Percentiles rank a stretch among this genome's conserved stretches.
Evolutionary conservation across 441 rosid genomes (phyloP).

Genomic region (Adansonia grandidieri): DNA sequence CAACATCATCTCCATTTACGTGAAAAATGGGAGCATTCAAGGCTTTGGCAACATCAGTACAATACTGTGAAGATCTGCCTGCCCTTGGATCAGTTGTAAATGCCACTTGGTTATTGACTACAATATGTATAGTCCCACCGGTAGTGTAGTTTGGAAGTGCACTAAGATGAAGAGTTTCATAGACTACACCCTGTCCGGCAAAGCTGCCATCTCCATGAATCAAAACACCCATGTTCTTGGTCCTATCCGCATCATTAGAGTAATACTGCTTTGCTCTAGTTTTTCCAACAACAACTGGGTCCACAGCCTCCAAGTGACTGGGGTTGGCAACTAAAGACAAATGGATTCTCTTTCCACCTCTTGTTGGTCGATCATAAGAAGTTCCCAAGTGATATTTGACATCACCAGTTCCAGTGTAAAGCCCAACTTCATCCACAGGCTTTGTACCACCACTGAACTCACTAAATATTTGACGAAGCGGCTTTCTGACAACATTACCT

Average conservation of each 20-base stretch:
- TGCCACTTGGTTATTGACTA: slow-evolving; percentile 97
- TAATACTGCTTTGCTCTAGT: slow-evolving; percentile 95
- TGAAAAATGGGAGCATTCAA: slow-evolving; percentile 94
- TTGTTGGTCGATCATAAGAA: slow-evolving; percentile 94
- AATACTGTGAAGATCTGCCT: slow-evolving; percentile 92
- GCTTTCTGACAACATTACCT: slow-evolving; percentile 94
- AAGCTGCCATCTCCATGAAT: slow-evolving; percentile 99
- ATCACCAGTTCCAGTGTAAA: slow-evolving; percentile 97
- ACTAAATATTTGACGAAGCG: slow-evolving; percentile 88
- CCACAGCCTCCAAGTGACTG: slow-evolving; percentile 97
- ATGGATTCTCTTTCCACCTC: slow-evolving; percentile 94
- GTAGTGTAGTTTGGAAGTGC: slow-evolving; percentile 94
- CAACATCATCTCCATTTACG: slow-evolving; percentile 95
- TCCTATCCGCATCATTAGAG: slow-evolving; percentile 76
- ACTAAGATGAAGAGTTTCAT: slow-evolving; percentile 94
- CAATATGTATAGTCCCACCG: slow-evolving; percentile 96
- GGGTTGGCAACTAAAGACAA: slow-evolving; percentile 97
- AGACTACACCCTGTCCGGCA: slow-evolving; percentile 97
- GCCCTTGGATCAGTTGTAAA: slow-evolving; percentile 93
- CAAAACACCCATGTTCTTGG: slow-evolving; percentile 82
- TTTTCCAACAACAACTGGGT: slow-evolving; percentile 94
- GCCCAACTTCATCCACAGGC: slow-evolving; percentile 92
- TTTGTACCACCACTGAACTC: slow-evolving; percentile 87
- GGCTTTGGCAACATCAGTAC: slow-evolving; percentile 97
- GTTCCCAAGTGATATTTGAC: slow-evolving; percentile 97